phyloP scores from a whole-genome alignment of 495 filamentous ascomycete genomes.

The Penicillium soppii region DNA sequence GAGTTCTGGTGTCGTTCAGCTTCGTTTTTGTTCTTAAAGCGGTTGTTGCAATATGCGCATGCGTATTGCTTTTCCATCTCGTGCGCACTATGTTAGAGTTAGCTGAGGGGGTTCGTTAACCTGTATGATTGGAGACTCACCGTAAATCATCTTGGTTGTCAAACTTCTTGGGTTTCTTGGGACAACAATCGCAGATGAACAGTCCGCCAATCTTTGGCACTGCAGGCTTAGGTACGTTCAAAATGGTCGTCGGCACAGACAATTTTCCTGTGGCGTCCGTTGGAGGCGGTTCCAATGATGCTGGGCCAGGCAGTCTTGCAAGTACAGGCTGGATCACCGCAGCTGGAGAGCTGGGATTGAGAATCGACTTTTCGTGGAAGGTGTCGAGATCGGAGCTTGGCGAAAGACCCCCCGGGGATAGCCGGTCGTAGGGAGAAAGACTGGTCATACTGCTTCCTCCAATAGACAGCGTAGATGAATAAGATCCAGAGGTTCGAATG shows the following conservation, averaged over 20 bases:
- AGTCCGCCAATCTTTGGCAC: conserved; percentile 43
- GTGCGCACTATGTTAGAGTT: conserved; percentile 55
- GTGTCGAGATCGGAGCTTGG: conserved; percentile 57
- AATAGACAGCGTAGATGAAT: conserved; percentile 67
- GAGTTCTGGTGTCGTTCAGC: conserved; percentile 97
- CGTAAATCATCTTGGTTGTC: conserved; percentile 80
- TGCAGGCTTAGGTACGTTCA: conserved; percentile 29
- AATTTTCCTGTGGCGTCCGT: conserved; percentile 40
- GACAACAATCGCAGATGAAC: conserved; percentile 94
- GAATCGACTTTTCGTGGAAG: conserved; percentile 40
- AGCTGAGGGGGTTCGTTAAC: neutral
- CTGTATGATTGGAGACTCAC: conserved; percentile 54
- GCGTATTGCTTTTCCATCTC: conserved; percentile 95
- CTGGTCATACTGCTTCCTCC: conserved; percentile 73
- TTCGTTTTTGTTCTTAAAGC: conserved; percentile 99
- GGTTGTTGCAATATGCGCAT: conserved; percentile 87
- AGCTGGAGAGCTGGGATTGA: conserved; percentile 61
- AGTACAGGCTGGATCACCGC: conserved; percentile 34
- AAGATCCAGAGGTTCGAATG: conserved; percentile 68
- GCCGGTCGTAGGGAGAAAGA: conserved; percentile 66
- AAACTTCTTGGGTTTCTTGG: conserved; percentile 98
- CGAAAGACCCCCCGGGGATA: conserved; percentile 72
- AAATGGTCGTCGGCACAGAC: conserved; percentile 33
- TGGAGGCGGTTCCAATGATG: conserved; percentile 30
- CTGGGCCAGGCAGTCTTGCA: conserved; percentile 16